Evolutionary conservation across 2,329 filamentous ascomycete species (phyloP).

Genomic region (Massarina eburnea): DNA sequence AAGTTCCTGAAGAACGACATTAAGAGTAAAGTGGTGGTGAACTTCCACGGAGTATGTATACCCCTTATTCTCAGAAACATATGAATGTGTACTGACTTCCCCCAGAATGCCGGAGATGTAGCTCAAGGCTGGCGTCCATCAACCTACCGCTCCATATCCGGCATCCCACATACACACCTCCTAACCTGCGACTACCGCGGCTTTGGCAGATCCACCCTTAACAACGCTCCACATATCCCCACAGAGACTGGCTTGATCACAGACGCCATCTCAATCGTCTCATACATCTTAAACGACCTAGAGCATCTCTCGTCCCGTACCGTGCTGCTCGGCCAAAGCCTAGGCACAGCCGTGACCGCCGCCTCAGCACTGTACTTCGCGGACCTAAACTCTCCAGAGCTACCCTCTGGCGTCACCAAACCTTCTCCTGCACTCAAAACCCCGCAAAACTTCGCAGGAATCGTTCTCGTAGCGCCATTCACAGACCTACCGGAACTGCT

Average conservation of each 20-base stretch:
- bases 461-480: slow-evolving; percentile 81
- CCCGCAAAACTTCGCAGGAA: slow-evolving; percentile 70
- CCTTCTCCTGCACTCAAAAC: slow-evolving; percentile 1
- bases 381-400: slow-evolving; percentile 23
- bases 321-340: slow-evolving; percentile 79
- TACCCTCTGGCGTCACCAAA: slow-evolving; percentile 18
- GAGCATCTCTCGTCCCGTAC: slow-evolving; percentile 71
- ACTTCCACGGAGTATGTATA: slow-evolving; percentile 63
- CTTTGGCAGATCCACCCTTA: slow-evolving; percentile 79
- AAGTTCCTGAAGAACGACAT: slow-evolving; percentile 54
- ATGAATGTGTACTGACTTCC: slow-evolving; percentile 8
- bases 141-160: slow-evolving; percentile 75
- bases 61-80: slow-evolving; percentile 9
- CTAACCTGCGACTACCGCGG: slow-evolving; percentile 91
- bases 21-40: slow-evolving; percentile 57
- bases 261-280: slow-evolving; percentile 72
- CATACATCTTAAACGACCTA: slow-evolving; percentile 69
- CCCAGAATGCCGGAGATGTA: slow-evolving; percentile 80
- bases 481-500: slow-evolving; percentile 72
- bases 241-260: slow-evolving; percentile 78
- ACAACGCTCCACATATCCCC: slow-evolving; percentile 52
- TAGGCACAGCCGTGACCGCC: slow-evolving; percentile 82
- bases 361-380: slow-evolving; percentile 73
- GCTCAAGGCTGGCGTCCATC: slow-evolving; percentile 75
- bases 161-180: slow-evolving; percentile 70